A percentile compares a stretch with the other conserved stretches of the same genome.
Evolutionary conservation across 177 flowering plant species (phyloP).

Genomic region (Vitis hybrid): DNA sequence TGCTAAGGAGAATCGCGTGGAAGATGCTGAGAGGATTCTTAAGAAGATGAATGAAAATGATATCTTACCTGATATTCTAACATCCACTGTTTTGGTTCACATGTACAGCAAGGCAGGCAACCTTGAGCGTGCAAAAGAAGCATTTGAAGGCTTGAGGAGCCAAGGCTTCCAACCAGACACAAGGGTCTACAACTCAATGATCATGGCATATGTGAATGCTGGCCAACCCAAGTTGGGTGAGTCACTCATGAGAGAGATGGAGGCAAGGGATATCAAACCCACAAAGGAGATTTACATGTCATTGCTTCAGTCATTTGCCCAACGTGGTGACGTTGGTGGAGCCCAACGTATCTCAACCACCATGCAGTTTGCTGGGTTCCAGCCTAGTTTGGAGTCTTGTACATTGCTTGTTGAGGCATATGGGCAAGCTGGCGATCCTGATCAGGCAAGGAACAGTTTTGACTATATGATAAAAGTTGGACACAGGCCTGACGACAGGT

Average conservation of each 20-base stretch:
- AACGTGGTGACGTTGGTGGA: slow-evolving; percentile 48
- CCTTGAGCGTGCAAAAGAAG: slow-evolving; percentile 61
- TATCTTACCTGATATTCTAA: slow-evolving; percentile 60
- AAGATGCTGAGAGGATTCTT: slow-evolving; percentile 83
- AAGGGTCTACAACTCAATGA: slow-evolving; percentile 66
- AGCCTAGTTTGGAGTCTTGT: slow-evolving; percentile 53
- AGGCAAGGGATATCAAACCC: slow-evolving; percentile 55
- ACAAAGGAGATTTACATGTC: slow-evolving; percentile 72
- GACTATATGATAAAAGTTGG: slow-evolving; percentile 65
- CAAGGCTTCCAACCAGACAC: slow-evolving; percentile 70
- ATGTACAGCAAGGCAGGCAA: slow-evolving; percentile 80
- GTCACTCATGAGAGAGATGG: slow-evolving; percentile 77
- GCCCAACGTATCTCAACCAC: slow-evolving; percentile 52
- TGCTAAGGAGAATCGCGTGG: slow-evolving; percentile 60
- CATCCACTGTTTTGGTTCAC: slow-evolving; percentile 49
- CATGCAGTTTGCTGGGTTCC: slow-evolving; percentile 70
- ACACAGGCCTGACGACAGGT: slow-evolving; percentile 68
- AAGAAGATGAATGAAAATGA: slow-evolving; percentile 78
- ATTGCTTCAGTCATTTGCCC: slow-evolving; percentile 61
- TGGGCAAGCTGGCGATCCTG: slow-evolving; percentile 54
- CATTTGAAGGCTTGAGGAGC: slow-evolving; percentile 60
- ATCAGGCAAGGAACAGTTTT: slow-evolving; percentile 61
- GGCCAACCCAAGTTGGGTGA: slow-evolving; percentile 58
- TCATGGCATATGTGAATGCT: slow-evolving; percentile 74
- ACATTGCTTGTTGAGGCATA: slow-evolving; percentile 74